Evolutionary conservation across 768 basidiomycete species (phyloP).

Genomic region (Amanita pallidorosea): DNA sequence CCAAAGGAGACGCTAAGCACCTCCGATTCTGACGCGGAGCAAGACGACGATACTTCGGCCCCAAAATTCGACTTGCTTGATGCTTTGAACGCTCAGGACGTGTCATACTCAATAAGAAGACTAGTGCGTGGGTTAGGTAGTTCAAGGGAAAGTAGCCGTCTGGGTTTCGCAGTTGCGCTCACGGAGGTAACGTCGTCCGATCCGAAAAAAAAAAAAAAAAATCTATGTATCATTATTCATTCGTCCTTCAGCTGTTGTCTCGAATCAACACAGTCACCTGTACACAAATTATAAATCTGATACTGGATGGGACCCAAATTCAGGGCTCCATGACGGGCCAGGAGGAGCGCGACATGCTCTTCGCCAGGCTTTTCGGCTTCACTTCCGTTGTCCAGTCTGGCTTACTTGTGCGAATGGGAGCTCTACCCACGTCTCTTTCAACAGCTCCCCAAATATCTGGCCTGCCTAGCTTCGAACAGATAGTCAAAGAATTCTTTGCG

Average conservation of each 20-base stretch:
- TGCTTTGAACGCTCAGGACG: slow-evolving; percentile 75
- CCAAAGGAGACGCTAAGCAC: slow-evolving; percentile 25
- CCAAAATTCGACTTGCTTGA: slow-evolving; percentile 43
- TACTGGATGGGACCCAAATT: slow-evolving; percentile 60
- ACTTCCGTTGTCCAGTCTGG: slow-evolving; percentile 80
- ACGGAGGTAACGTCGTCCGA: slow-evolving; percentile 60
- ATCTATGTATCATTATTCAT: slow-evolving; percentile 3
- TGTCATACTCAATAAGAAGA: slow-evolving; percentile 83
- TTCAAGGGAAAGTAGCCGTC: slow-evolving; percentile 83
- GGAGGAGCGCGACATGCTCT: slow-evolving; percentile 87
- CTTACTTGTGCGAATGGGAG: slow-evolving; percentile 53
- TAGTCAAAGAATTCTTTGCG: slow-evolving; percentile 48
- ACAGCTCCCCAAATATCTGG: slow-evolving; percentile 44
- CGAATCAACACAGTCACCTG: slow-evolving; percentile 71
- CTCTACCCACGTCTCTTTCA: slow-evolving; percentile 42
- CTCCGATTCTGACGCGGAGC: slow-evolving; percentile 33
- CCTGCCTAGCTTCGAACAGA: slow-evolving; percentile 45
- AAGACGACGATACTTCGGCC: slow-evolving; percentile 28
- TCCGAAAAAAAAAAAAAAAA: background rate
- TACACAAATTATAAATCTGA: slow-evolving; percentile 63
- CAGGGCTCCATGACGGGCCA: slow-evolving; percentile 76
- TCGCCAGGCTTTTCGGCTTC: slow-evolving; percentile 88
- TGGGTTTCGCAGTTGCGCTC: slow-evolving; percentile 93
- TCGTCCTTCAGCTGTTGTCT: slow-evolving; percentile 55
- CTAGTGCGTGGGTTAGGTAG: slow-evolving; percentile 84